Evolutionary conservation across 1,139 yeast species (phyloP).

Genomic region (Taphrina confusa): DNA sequence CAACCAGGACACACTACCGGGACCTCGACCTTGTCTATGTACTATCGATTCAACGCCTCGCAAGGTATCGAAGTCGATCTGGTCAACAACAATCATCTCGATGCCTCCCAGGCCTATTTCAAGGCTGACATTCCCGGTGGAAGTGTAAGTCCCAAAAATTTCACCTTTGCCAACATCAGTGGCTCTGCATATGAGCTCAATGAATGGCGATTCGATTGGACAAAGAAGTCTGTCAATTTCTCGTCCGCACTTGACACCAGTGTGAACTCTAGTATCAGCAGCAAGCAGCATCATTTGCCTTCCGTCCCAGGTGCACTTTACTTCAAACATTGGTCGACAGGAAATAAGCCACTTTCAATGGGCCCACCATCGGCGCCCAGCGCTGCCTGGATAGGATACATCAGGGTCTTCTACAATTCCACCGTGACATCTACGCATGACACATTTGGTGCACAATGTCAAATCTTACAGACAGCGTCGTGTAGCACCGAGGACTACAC

Average conservation of each 20-base stretch:
- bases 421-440: slow-evolving; percentile 22
- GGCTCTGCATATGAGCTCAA: slow-evolving; percentile 12
- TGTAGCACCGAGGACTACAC: slow-evolving; percentile 28
- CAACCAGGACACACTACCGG: not conserved
- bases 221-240: not conserved
- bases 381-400: slow-evolving; percentile 24
- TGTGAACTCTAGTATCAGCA: not conserved
- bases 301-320: slow-evolving; percentile 26
- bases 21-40: slow-evolving; percentile 27
- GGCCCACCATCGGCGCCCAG: slow-evolving; percentile 8
- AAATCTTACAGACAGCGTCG: slow-evolving; percentile 5
- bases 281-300: not conserved
- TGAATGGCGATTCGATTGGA: slow-evolving; percentile 31
- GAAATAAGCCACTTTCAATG: not conserved
- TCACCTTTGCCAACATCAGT: slow-evolving; percentile 14
- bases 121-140: slow-evolving; percentile 10
- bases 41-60: slow-evolving; percentile 26
- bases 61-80: slow-evolving; percentile 21
- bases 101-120: slow-evolving; percentile 10
- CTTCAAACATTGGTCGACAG: slow-evolving; percentile 33
- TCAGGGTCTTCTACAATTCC: slow-evolving; percentile 30
- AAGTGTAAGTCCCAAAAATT: not conserved
- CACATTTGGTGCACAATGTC: slow-evolving; percentile 29
- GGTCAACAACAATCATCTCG: slow-evolving; percentile 2
- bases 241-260: slow-evolving; percentile 13